Percentiles rank a stretch among this genome's conserved stretches.
phyloP scores from a whole-genome alignment of 331 rosid genomes.

The Malus hybrid region DNA sequence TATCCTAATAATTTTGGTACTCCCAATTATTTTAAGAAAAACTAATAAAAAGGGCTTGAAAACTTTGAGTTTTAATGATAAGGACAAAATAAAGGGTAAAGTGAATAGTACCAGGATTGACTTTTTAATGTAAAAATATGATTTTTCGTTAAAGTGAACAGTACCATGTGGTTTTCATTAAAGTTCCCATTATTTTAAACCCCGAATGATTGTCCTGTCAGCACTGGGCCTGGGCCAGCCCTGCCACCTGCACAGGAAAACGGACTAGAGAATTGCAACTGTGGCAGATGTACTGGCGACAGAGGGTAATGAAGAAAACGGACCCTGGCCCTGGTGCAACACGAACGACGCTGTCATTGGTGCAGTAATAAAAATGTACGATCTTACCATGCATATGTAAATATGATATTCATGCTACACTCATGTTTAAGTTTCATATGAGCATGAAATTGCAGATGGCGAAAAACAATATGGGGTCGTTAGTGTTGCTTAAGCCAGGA shows the following conservation, averaged over 20 bases:
- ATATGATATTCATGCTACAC: not conserved
- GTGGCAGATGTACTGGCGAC: constrained; percentile 63
- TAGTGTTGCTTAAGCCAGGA: constrained; percentile 71
- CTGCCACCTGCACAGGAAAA: constrained; percentile 36
- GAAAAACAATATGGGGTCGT: constrained; percentile 58
- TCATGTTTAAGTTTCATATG: not conserved
- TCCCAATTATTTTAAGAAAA: too few species aligned
- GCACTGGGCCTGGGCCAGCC: not conserved
- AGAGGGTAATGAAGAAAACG: constrained; percentile 40
- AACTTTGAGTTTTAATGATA: too few species aligned
- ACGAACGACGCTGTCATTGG: constrained; percentile 42
- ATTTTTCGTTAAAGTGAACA: too few species aligned
- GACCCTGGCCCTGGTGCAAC: constrained; percentile 70
- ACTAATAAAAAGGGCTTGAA: too few species aligned
- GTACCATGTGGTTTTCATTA: too few species aligned
- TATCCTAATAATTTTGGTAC: too few species aligned
- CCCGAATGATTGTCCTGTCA: too few species aligned
- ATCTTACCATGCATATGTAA: not conserved
- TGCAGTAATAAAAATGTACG: constrained; percentile 59
- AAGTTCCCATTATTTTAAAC: too few species aligned
- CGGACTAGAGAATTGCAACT: constrained; percentile 72
- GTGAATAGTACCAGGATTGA: too few species aligned
- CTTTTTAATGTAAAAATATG: too few species aligned
- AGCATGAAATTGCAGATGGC: constrained; percentile 56
- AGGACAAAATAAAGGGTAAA: too few species aligned